Conservation (phyloP, 139 green algal species). For the Chlorokybus atmophyticus region DNA sequence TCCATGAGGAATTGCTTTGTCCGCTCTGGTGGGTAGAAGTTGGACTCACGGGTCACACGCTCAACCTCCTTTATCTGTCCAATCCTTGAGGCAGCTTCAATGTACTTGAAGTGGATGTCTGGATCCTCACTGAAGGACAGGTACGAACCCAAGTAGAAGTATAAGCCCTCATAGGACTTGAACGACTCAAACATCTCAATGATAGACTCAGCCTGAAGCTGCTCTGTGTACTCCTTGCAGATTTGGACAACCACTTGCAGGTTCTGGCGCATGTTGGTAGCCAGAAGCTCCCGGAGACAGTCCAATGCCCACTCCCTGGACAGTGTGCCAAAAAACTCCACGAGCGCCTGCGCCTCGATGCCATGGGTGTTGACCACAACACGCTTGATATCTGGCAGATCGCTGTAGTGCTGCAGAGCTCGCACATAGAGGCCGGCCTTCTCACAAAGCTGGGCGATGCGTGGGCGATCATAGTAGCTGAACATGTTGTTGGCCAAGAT, state of each 20-base stretch:
- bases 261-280: constrained; percentile 69
- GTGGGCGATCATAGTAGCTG: constrained; percentile 90
- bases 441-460: constrained; percentile 94
- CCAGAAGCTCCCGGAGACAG: constrained; percentile 87
- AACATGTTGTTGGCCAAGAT: constrained; percentile 88
- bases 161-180: constrained; percentile 85
- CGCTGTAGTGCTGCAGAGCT: constrained; percentile 96
- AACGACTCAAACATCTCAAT: constrained; percentile 80
- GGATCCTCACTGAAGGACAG: constrained; percentile 78
- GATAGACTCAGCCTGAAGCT: constrained; percentile 63
- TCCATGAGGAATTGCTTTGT: constrained; percentile 97
- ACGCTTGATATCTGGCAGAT: constrained; percentile 93
- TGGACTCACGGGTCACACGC: constrained; percentile 83
- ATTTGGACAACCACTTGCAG: constrained; percentile 76
- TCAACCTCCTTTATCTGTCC: constrained; percentile 80
- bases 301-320: constrained; percentile 88
- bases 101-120: constrained; percentile 98
- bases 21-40: constrained; percentile 79
- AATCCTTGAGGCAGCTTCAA: constrained; percentile 91
- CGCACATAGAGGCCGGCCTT: constrained; percentile 98
- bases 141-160: constrained; percentile 87
- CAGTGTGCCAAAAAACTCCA: constrained; percentile 94
- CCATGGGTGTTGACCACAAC: constrained; percentile 93
- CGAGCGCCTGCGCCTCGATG: constrained; percentile 79
- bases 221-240: constrained; percentile 96